These are phyloP conservation scores for Thalassiosira allenii DNA, from an alignment of 352 stramenopile genomes.

Conservation along the genomic window DNA sequence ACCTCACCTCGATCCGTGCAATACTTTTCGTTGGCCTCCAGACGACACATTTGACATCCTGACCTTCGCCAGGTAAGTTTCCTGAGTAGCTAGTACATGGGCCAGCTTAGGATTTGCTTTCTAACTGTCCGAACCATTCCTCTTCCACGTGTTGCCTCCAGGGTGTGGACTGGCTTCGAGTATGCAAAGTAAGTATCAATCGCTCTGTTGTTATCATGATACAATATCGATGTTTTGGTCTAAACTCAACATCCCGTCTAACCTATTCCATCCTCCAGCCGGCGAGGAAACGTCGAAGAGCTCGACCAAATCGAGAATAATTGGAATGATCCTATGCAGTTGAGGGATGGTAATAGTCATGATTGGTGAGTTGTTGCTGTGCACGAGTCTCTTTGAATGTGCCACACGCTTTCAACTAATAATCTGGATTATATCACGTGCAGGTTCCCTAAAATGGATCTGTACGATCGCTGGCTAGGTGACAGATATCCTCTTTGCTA, in stretches of 20 bases:
- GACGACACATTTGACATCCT: conserved; percentile 75
- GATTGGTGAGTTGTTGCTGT: too few species aligned
- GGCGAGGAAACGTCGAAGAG: conserved; percentile 54
- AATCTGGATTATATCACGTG: too few species aligned
- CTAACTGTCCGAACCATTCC: too few species aligned
- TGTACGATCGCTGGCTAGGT: conserved; percentile 63
- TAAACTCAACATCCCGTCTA: not conserved
- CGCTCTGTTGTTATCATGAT: too few species aligned
- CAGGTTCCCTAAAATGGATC: conserved; percentile 73
- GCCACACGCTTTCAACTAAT: too few species aligned
- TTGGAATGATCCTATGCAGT: conserved; percentile 53
- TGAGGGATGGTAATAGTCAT: conserved; percentile 33
- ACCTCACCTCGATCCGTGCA: not conserved
- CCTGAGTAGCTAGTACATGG: too few species aligned
- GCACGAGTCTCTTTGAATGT: too few species aligned
- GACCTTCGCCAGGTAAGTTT: conserved; percentile 50
- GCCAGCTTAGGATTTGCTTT: too few species aligned
- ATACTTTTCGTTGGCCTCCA: conserved; percentile 4
- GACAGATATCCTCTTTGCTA: conserved; percentile 64
- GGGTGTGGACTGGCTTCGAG: conserved; percentile 80
- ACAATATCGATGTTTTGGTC: not conserved
- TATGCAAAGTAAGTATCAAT: conserved; percentile 6
- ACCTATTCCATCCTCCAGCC: conserved; percentile 10
- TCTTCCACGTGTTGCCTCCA: too few species aligned
- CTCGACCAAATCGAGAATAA: conserved; percentile 10